A percentile compares a stretch with the other conserved stretches of the same genome.
phyloP scores from a whole-genome alignment of 768 basidiomycete genomes.

The Auricularia sp. region DNA sequence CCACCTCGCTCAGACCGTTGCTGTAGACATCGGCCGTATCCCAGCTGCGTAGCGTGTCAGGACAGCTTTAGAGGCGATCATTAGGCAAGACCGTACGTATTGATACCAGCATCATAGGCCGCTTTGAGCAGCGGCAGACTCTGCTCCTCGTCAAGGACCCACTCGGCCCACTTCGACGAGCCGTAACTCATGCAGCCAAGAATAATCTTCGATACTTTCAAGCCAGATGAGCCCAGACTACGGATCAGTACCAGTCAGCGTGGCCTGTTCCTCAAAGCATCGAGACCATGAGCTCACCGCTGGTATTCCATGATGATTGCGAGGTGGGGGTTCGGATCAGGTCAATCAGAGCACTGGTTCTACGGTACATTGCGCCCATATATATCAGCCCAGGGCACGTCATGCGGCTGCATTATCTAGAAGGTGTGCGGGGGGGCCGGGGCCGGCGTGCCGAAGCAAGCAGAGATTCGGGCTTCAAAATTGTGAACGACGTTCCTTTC shows the following conservation, averaged over 20 bases:
- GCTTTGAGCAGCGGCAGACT: slow-evolving; percentile 35
- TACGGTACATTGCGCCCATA: too few species aligned
- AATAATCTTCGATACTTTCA: slow-evolving; percentile 56
- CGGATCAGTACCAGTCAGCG: background rate
- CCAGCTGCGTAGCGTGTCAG: slow-evolving; percentile 42
- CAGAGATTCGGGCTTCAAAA: too few species aligned
- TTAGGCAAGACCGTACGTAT: background rate
- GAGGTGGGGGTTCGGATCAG: too few species aligned
- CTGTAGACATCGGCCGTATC: slow-evolving; percentile 11
- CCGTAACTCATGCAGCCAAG: slow-evolving; percentile 58
- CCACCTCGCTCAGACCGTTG: slow-evolving; percentile 30
- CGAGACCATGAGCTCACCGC: background rate
- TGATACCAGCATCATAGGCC: slow-evolving; percentile 30
- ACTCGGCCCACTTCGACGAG: slow-evolving; percentile 39
- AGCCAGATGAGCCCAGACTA: slow-evolving; percentile 43
- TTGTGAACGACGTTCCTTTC: too few species aligned
- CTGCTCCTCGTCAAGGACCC: slow-evolving; percentile 41
- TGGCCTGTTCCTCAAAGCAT: background rate
- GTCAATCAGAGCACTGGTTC: too few species aligned
- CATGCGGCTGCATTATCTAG: too few species aligned
- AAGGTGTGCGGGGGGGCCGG: too few species aligned
- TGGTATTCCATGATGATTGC: too few species aligned
- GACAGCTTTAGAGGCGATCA: background rate
- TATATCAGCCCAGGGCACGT: too few species aligned
- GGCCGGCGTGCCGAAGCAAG: too few species aligned